Conservation (phyloP, 2,329 filamentous ascomycete species). For the Phoma sp. region DNA sequence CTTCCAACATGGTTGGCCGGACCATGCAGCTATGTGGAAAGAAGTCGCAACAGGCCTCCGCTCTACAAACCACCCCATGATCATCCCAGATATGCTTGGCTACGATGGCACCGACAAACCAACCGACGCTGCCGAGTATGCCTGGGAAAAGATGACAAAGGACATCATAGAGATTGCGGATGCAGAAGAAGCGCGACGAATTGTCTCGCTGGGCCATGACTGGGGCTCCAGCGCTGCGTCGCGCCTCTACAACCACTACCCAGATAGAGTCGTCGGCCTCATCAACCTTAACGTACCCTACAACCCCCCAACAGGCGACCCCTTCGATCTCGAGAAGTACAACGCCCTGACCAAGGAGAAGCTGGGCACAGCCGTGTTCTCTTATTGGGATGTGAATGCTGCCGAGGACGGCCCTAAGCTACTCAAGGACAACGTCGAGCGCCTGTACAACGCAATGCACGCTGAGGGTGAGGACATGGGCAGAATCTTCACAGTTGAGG, state of each 20-base stretch:
- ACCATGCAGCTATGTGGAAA: conserved; percentile 54
- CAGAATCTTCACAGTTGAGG: conserved; percentile 46
- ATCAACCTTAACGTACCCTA: conserved; percentile 54
- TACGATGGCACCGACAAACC: conserved; percentile 47
- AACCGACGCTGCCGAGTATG: conserved; percentile 29
- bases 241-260: conserved; percentile 52
- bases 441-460: conserved; percentile 46
- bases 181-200: conserved; percentile 25
- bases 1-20: conserved; percentile 59
- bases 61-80: conserved; percentile 48
- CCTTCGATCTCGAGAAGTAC: conserved; percentile 47
- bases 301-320: conserved; percentile 37
- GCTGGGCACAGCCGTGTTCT: conserved; percentile 48
- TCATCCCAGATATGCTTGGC: conserved; percentile 49
- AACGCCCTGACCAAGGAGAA: conserved; percentile 41
- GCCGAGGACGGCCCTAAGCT: conserved; percentile 48
- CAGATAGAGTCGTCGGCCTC: conserved; percentile 50
- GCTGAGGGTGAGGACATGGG: conserved; percentile 42
- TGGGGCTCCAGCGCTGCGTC: conserved; percentile 54
- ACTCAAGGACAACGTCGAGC: conserved; percentile 50
- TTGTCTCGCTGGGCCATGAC: conserved; percentile 57
- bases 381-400: conserved; percentile 57
- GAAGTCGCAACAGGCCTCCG: conserved; percentile 50
- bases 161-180: conserved; percentile 38
- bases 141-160: conserved; percentile 28